phyloP scores from a whole-genome alignment of 345 rosid genomes.

The Eutrema japonicum region DNA sequence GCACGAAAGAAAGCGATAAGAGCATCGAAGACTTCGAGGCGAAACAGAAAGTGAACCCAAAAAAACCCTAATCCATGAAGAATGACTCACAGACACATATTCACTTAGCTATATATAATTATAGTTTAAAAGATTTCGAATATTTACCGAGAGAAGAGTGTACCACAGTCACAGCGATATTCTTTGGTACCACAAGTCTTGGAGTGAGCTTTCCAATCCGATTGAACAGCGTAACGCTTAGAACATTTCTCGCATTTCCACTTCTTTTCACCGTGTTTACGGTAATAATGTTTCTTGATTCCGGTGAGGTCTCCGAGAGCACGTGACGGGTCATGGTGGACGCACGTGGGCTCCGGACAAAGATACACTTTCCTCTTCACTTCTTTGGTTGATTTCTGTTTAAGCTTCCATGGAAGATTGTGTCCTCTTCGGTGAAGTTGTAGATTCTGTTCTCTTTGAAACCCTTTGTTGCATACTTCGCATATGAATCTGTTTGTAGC shows the following conservation, averaged over 20 bases:
- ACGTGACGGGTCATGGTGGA: constrained; percentile 82
- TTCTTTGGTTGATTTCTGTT: constrained; percentile 73
- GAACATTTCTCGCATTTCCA: constrained; percentile 92
- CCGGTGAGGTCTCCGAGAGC: constrained; percentile 89
- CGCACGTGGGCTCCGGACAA: constrained; percentile 88
- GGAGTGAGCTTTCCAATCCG: constrained; percentile 90
- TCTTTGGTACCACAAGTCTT: constrained; percentile 84
- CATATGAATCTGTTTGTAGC: constrained; percentile 88
- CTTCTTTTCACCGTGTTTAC: constrained; percentile 83
- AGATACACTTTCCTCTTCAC: constrained; percentile 82
- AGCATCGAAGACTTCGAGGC: constrained; percentile 49
- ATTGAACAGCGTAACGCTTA: constrained; percentile 76
- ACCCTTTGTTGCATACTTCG: constrained; percentile 88
- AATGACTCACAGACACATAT: constrained; percentile 38
- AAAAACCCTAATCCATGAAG: constrained; percentile 51
- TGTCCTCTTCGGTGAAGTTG: constrained; percentile 94
- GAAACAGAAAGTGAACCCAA: constrained; percentile 45
- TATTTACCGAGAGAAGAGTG: constrained; percentile 76
- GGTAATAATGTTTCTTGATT: constrained; percentile 75
- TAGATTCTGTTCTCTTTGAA: constrained; percentile 82
- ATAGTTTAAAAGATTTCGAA: constrained; percentile 8
- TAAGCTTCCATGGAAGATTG: constrained; percentile 83
- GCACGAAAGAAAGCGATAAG: constrained; percentile 46
- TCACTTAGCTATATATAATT: constrained; percentile 4
- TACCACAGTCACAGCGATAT: constrained; percentile 81